These are phyloP conservation scores for Tricharina praecox DNA, from an alignment of 495 filamentous ascomycete genomes.

Conservation along the genomic window DNA sequence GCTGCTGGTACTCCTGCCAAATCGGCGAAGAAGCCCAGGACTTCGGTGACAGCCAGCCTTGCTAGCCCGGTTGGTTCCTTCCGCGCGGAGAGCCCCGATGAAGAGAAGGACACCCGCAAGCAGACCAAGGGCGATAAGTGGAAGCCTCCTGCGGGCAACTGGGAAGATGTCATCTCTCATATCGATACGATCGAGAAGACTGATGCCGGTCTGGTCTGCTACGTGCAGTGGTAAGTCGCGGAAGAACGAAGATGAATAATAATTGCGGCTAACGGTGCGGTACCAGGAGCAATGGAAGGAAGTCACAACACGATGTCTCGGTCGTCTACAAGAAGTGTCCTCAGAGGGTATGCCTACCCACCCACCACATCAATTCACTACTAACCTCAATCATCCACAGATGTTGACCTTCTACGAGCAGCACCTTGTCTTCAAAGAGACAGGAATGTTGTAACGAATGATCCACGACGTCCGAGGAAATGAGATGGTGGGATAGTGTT, in stretches of 20 bases:
- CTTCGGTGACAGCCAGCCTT: constrained; percentile 16
- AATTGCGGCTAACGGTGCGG: too few species aligned
- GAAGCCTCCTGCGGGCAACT: constrained; percentile 38
- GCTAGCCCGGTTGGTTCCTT: constrained; percentile 18
- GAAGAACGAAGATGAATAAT: not conserved
- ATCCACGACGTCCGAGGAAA: too few species aligned
- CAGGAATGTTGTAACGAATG: constrained; percentile 13
- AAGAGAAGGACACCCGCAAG: constrained; percentile 8
- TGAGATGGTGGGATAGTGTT: too few species aligned
- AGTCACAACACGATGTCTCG: constrained; percentile 41
- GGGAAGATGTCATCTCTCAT: constrained; percentile 39
- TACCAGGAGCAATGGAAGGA: constrained; percentile 28
- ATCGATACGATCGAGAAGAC: constrained; percentile 43
- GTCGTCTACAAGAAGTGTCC: constrained; percentile 42
- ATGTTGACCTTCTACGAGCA: constrained; percentile 47
- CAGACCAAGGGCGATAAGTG: constrained; percentile 30
- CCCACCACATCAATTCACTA: too few species aligned
- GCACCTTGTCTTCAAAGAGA: constrained; percentile 32
- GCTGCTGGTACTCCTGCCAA: constrained; percentile 7
- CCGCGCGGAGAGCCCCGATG: not conserved
- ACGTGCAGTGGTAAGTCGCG: constrained; percentile 24
- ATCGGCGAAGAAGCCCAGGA: constrained; percentile 25
- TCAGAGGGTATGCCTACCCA: constrained; percentile 36
- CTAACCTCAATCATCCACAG: too few species aligned
- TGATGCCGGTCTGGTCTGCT: constrained; percentile 26